Evolutionary conservation across 805 yeast genomes (phyloP).

Genomic region (Candida namnaoensis): DNA sequence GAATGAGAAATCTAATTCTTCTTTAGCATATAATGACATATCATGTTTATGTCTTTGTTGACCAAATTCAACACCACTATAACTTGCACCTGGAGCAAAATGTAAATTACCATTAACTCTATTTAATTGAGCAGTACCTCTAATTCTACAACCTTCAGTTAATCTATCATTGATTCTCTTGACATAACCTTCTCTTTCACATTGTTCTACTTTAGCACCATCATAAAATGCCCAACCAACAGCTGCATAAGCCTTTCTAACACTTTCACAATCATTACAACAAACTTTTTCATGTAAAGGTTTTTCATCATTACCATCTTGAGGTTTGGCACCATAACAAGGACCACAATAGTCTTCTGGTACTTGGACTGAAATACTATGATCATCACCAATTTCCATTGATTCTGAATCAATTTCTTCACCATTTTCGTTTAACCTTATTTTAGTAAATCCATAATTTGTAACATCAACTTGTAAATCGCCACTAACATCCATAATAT

Average conservation of each 20-base stretch:
- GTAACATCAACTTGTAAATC: slow-evolving; percentile 70
- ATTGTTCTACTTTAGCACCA: slow-evolving; percentile 80
- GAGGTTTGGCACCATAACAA: slow-evolving; percentile 80
- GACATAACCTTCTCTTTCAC: slow-evolving; percentile 86
- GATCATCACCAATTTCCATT: slow-evolving; percentile 32
- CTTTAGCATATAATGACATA: slow-evolving; percentile 56
- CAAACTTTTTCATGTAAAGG: slow-evolving; percentile 41
- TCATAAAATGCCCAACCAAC: slow-evolving; percentile 86
- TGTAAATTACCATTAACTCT: slow-evolving; percentile 88
- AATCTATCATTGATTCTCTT: slow-evolving; percentile 46
- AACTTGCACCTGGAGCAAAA: slow-evolving; percentile 91
- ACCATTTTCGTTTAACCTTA: slow-evolving; percentile 52
- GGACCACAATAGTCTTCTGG: slow-evolving; percentile 68
- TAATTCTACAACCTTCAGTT: slow-evolving; percentile 81
- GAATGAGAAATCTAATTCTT: slow-evolving; percentile 54
- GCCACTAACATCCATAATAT: slow-evolving; percentile 84
- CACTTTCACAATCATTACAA: slow-evolving; percentile 82
- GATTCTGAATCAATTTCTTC: slow-evolving; percentile 30
- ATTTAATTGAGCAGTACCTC: slow-evolving; percentile 72
- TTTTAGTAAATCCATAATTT: slow-evolving; percentile 62
- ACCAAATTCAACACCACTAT: slow-evolving; percentile 24
- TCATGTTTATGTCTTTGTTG: slow-evolving; percentile 75
- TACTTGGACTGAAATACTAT: slow-evolving; percentile 9
- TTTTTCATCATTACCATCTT: slow-evolving; percentile 32
- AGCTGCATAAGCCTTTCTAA: slow-evolving; percentile 68